phyloP scores from a whole-genome alignment of 176 grass and related monocot species.

The Zoysia japonica region DNA sequence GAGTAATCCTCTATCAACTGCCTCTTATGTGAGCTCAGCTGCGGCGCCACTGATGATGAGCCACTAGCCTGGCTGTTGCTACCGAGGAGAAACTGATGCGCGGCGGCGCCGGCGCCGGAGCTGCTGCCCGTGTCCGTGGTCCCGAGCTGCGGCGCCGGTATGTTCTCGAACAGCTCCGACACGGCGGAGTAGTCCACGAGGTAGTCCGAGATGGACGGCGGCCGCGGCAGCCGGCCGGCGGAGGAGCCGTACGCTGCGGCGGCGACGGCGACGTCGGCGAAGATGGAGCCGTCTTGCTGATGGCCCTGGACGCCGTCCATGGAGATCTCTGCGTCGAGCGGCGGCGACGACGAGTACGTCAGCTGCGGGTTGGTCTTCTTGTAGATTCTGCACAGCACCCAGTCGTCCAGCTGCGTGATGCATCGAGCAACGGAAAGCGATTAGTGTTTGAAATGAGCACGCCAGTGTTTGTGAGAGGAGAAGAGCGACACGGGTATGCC shows the following conservation, averaged over 20 bases:
- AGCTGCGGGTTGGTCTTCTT: slow-evolving; percentile 51
- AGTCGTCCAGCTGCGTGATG: slow-evolving; percentile 51
- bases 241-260: neutral
- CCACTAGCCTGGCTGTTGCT: neutral
- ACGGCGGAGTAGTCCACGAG: slow-evolving; percentile 50
- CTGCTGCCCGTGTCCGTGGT: neutral
- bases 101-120: neutral
- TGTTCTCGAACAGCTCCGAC: slow-evolving; percentile 42
- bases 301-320: neutral
- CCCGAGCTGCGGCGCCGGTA: neutral
- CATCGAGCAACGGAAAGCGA: neutral
- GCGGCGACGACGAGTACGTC: slow-evolving; percentile 4
- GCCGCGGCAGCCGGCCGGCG: slow-evolving; percentile 17
- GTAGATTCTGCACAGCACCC: slow-evolving; percentile 69
- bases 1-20: slow-evolving; percentile 1
- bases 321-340: slow-evolving; percentile 16
- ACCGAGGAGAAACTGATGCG: neutral
- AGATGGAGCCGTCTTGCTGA: slow-evolving; percentile 5
- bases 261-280: neutral
- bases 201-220: slow-evolving; percentile 53
- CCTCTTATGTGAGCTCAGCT: slow-evolving; percentile 31
- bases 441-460: slow-evolving; percentile 11
- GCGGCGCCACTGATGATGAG: neutral
- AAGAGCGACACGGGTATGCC: neutral
- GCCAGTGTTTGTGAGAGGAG: slow-evolving; percentile 11